Percentiles rank a stretch among this genome's conserved stretches.
Evolutionary conservation across 306 rosid species (phyloP).

Genomic region (Ochetophila trinervis): DNA sequence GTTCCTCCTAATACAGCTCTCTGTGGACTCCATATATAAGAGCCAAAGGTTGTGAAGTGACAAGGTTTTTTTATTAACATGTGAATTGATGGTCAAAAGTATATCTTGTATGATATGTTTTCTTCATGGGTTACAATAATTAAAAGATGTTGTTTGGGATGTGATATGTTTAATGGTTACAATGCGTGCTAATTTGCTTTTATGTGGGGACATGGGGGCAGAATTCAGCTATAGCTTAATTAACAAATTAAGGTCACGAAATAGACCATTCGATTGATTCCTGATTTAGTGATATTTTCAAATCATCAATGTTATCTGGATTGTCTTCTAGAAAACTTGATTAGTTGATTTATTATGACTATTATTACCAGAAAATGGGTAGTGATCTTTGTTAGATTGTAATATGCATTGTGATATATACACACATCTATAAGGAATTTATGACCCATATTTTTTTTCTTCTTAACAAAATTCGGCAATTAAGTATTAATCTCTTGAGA

Average conservation of each 20-base stretch:
- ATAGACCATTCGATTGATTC: no score
- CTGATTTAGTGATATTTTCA: no score
- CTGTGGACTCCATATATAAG: constrained; percentile 5
- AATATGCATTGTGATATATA: no score
- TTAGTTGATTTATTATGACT: no score
- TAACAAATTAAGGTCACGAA: neutral
- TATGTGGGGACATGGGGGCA: constrained; percentile 42
- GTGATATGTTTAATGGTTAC: constrained; percentile 37
- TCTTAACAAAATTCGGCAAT: no score
- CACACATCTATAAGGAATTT: no score
- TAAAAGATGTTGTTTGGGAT: constrained; percentile 35
- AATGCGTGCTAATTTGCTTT: constrained; percentile 49
- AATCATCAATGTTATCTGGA: no score
- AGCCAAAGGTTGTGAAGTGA: neutral
- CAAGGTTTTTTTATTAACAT: neutral
- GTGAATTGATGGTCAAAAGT: constrained; percentile 34
- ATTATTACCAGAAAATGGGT: no score
- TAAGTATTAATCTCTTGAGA: no score
- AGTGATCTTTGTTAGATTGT: no score
- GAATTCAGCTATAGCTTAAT: constrained; percentile 35
- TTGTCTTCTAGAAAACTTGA: no score
- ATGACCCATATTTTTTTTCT: no score
- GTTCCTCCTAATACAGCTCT: constrained; percentile 56
- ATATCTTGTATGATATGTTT: neutral
- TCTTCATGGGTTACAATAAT: constrained; percentile 39